phyloP scores from a whole-genome alignment of 164 flowering plant genomes.

The Paratinospora sagittata region DNA sequence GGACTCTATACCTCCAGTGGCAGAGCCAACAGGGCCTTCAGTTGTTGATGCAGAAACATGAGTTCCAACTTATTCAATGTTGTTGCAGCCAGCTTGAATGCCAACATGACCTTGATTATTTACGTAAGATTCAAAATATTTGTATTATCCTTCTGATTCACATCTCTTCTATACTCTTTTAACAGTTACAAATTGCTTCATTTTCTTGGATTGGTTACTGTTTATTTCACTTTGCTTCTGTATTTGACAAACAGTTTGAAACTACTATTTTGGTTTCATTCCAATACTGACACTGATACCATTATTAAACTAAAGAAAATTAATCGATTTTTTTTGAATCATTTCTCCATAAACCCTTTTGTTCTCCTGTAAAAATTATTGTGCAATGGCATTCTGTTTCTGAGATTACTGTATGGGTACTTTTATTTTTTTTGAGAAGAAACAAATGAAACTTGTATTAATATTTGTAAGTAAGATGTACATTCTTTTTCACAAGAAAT shows the following conservation, averaged over 20 bases:
- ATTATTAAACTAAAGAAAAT: no score
- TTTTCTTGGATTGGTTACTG: neutral
- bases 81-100: neutral
- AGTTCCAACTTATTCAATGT: neutral
- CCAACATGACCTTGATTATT: neutral
- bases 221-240: neutral
- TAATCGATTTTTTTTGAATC: no score
- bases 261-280: no score
- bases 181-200: neutral
- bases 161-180: neutral
- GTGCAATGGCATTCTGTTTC: no score
- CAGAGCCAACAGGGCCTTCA: conserved; percentile 29
- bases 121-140: neutral
- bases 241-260: neutral
- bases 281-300: no score
- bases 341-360: no score
- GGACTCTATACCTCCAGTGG: conserved; percentile 89
- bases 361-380: no score
- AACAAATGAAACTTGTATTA: no score
- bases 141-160: neutral
- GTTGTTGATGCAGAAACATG: conserved; percentile 23
- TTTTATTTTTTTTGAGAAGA: no score
- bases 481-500: no score
- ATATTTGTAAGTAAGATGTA: no score
- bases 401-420: no score